phyloP scores from a whole-genome alignment of 2,329 filamentous ascomycete species.

The Aspergillus puulaauensis region DNA sequence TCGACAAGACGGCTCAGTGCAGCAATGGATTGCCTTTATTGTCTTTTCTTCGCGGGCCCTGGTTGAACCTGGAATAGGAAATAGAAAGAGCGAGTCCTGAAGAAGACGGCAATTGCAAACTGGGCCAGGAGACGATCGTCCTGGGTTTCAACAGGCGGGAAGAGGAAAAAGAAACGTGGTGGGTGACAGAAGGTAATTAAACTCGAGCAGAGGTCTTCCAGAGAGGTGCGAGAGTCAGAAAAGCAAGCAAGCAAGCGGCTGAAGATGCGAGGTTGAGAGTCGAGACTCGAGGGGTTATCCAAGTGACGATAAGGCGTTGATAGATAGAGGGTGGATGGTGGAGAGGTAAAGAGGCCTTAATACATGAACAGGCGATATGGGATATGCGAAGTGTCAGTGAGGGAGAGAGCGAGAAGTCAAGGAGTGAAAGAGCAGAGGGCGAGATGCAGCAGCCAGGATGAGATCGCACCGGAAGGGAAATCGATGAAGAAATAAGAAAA shows the following conservation, averaged over 20 bases:
- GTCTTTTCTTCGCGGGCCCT: constrained; percentile 9
- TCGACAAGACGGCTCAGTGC: constrained; percentile 5
- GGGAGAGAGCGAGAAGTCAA: not conserved
- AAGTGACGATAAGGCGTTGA: too few species aligned
- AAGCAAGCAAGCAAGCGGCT: not conserved
- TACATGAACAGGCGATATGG: not conserved
- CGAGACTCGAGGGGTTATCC: not conserved
- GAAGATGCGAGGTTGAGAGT: not conserved
- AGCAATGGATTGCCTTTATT: constrained; percentile 1
- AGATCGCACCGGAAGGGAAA: constrained; percentile 8
- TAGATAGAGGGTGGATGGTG: not conserved
- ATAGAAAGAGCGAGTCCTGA: not conserved
- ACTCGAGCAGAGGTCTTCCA: constrained; percentile 20
- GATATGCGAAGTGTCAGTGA: not conserved
- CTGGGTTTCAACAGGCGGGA: not conserved
- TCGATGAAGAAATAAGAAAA: constrained; percentile 12
- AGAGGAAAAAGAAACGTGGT: not conserved
- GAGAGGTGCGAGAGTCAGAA: constrained; percentile 16
- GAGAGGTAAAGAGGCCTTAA: not conserved
- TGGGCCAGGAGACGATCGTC: not conserved
- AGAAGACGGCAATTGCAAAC: constrained; percentile 1
- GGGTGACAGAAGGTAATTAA: not conserved
- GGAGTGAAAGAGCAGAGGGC: not conserved
- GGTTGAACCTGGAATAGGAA: constrained; percentile 6
- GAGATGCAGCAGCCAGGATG: not conserved